Percentiles rank a stretch among this genome's conserved stretches.
Conservation (phyloP, 371 early-diverging fungal species). For the Mortierella sp. region DNA sequence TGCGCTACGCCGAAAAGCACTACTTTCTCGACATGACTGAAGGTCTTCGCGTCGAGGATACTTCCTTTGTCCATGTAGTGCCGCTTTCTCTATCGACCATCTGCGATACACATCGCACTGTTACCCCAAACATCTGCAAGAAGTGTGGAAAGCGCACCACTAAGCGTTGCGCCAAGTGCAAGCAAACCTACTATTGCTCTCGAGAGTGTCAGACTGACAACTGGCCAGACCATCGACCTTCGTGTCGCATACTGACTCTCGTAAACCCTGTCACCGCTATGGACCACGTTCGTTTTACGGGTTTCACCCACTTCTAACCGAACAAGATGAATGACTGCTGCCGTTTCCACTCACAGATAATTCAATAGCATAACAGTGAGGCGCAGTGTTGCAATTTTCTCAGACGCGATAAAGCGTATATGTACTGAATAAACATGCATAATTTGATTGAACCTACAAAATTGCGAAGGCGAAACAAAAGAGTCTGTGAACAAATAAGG, state of each 20-base stretch:
- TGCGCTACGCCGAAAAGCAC: conserved; percentile 9
- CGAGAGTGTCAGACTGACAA: conserved; percentile 8
- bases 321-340: too few relatives aligned
- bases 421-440: too few relatives aligned
- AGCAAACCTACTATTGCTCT: conserved; percentile 9
- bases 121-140: not conserved
- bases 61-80: not conserved
- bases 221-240: conserved; percentile 4
- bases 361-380: too few relatives aligned
- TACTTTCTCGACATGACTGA: conserved; percentile 3
- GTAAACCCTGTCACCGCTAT: not conserved
- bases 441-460: too few relatives aligned
- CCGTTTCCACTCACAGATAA: too few relatives aligned
- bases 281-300: not conserved
- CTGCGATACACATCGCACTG: not conserved
- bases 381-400: too few relatives aligned
- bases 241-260: conserved; percentile 3
- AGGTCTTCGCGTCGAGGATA: conserved; percentile 1
- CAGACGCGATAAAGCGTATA: too few relatives aligned
- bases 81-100: conserved; percentile 4
- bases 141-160: not conserved
- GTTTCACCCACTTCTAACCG: not conserved
- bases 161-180: conserved; percentile 11
- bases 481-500: too few relatives aligned
- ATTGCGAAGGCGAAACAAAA: too few relatives aligned